Base-by-base conservation (phyloP, 2,329 filamentous ascomycete species). In the Fusarium neocosmosporiellum region DNA sequence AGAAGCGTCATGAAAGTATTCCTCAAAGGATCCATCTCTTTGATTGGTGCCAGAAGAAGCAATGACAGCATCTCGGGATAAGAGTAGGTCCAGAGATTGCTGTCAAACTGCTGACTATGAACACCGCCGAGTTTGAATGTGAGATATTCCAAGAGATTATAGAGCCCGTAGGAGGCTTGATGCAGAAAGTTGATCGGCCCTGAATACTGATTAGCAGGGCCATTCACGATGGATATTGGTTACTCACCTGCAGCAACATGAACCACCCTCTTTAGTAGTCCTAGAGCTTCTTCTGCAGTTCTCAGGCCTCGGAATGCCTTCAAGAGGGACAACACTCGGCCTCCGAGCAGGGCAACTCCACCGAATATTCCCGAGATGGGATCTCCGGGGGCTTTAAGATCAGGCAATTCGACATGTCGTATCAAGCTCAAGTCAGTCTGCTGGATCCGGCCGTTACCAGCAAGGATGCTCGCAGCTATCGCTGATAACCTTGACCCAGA, bases 61-160 rank as follows among this genome's bases (percentile, higher is more conserved):
- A 60, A n/a, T 10, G 20, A 24, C 4, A 60, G 20, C 58, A 60
- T 60, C 27, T 48, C 6, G 16, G 39, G 16, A 20, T 60, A 60
- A 6, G 58, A 60, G 27, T 48, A 27, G 9, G 58, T n/a, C 58
- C 58, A 60, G 20, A 22, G 29, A 4, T 60, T 60, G 29, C 39
- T 60, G 31, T 60, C 58, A 36, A 60, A 60, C 29, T 60, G 58
- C 18, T 60, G 58, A 29, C 10, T 10, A 14, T 60, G 58, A 27
- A 60, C 31, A n/a, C 39, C 24, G 27, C 58, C 58, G 9, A 50
- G 16, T 2, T 27, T 34, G 20, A 60, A 57, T 1, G 33, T 13
- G 20, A 57, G 20, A 36, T 57, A 57, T n/a, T 57, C 53, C 0
- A 6, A 9, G 1, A 57, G 7, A 10, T 36, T 57, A n/a, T 37